Base-by-base conservation (phyloP, 2,329 filamentous ascomycete genomes). In the Stagonosporopsis tanaceti region DNA sequence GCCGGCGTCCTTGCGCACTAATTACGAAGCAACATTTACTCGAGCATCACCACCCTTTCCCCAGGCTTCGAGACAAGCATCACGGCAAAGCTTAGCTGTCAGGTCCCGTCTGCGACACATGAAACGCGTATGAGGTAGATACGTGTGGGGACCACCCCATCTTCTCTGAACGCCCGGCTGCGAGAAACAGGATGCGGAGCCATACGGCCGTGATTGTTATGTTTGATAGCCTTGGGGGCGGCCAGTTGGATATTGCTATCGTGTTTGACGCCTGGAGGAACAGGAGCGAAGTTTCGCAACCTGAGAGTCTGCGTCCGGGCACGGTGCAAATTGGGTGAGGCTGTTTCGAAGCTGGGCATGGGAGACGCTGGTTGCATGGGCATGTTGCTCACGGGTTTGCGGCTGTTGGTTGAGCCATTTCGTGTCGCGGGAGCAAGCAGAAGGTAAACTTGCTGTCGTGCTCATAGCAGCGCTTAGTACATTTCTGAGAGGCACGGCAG, bases 31-130 rank as follows among this genome's bases (percentile, higher is more conserved):
- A 17, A 11, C 15, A 8, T 0, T 42, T 42, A 32, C n/a, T n/a
- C 27, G n/a, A 11, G 20, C 37, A 40, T 12, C 12, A 34, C 4
- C 20, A 25, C 44, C 53, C 52, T 28, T 56, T 57, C 61, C 61
- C 64, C 54, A 58, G 62, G 60, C 57, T 44, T 62, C 60, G 56
- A 64, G 57, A 65, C 60, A 72, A 70, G 66, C 65, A 66, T 54
- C 48, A 53, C 50, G 37, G 57, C 60, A 62, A 73, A 65, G 69
- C 71, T 69, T 71, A 67, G 59, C 59, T 57, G 51, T 57, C 53
- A 59, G 42, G 38, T 50, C 50, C 40, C 47, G 39, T 22, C 35
- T 34, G 24, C 32, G 25, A 45, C 24, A 44, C 39, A 12, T 40
- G 47, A 51, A 42, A 57, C 53, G 35, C 47, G 35, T 57, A 37